Conservation (phyloP, 2,329 filamentous ascomycete genomes). For the Zasmidium angulare region DNA sequence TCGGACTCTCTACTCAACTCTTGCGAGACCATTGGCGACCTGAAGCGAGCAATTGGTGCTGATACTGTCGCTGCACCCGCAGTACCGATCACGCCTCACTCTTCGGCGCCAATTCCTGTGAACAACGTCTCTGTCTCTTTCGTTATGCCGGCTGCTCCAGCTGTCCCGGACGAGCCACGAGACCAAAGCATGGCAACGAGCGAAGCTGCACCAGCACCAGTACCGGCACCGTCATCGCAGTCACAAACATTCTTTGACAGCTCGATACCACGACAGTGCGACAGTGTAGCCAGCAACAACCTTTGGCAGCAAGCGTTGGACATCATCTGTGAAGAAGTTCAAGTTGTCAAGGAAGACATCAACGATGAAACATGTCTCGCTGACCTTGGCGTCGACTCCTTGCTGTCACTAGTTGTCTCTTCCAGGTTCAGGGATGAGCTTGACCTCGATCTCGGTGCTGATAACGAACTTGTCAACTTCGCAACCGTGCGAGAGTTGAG, state of each 20-base stretch:
- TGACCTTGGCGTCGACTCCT: constrained; percentile 29
- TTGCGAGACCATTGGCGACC: not conserved
- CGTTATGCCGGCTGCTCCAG: not conserved
- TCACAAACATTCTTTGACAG: not conserved
- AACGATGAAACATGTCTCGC: not conserved
- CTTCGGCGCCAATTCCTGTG: not conserved
- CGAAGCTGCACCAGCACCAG: not conserved
- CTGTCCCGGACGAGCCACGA: not conserved
- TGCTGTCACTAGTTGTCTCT: constrained; percentile 20
- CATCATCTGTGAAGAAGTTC: not conserved
- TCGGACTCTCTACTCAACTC: not conserved
- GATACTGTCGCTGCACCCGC: not conserved
- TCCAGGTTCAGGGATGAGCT: constrained; percentile 17
- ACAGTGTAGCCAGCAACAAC: not conserved
- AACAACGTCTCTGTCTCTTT: not conserved
- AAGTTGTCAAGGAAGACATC: not conserved
- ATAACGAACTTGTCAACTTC: not conserved
- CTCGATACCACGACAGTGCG: not conserved
- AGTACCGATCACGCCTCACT: not conserved
- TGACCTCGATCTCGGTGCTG: constrained; percentile 13
- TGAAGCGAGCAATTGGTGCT: not conserved
- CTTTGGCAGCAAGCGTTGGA: not conserved
- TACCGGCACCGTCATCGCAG: not conserved
- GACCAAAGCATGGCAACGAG: not conserved
- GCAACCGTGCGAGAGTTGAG: not conserved